Percentiles rank a stretch among this genome's conserved stretches.
phyloP scores from a whole-genome alignment of 2,329 filamentous ascomycete species.

The Xylariomycetidae sp. region DNA sequence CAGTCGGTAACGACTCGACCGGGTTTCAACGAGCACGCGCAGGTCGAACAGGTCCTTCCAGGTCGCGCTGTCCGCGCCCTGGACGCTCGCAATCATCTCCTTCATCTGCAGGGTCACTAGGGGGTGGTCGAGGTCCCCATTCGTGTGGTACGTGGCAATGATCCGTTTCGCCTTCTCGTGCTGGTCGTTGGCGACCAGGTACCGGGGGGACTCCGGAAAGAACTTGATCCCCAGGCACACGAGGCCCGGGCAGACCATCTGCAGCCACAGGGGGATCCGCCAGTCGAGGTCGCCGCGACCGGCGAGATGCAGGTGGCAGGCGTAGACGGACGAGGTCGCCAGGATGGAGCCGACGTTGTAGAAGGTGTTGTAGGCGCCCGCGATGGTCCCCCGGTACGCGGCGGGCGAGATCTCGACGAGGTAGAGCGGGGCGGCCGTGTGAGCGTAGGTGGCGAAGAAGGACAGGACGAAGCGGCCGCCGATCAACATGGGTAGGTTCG shows the following conservation, averaged over 20 bases:
- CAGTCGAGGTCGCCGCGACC: slow-evolving; percentile 24
- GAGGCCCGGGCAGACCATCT: slow-evolving; percentile 28
- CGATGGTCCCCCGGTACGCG: slow-evolving; percentile 51
- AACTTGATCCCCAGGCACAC: slow-evolving; percentile 27
- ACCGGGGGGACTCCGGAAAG: slow-evolving; percentile 32
- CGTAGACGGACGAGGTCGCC: slow-evolving; percentile 27
- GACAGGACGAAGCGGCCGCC: slow-evolving; percentile 44
- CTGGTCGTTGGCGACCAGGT: slow-evolving; percentile 28
- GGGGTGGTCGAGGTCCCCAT: slow-evolving; percentile 33
- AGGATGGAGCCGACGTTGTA: slow-evolving; percentile 33
- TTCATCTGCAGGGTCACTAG: slow-evolving; percentile 37
- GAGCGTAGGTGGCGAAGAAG: slow-evolving; percentile 52
- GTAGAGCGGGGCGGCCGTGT: slow-evolving; percentile 54
- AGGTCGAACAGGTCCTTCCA: slow-evolving; percentile 33
- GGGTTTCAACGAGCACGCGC: slow-evolving; percentile 29
- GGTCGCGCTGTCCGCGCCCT: slow-evolving; percentile 28
- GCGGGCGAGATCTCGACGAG: slow-evolving; percentile 58
- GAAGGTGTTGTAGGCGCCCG: slow-evolving; percentile 46
- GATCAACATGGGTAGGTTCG: slow-evolving; percentile 43
- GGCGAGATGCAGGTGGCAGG: slow-evolving; percentile 23
- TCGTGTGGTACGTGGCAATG: slow-evolving; percentile 36
- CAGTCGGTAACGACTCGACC: slow-evolving; percentile 31
- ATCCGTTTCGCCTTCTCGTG: slow-evolving; percentile 32
- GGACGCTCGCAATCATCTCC: slow-evolving; percentile 33
- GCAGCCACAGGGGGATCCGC: slow-evolving; percentile 30